Conservation (phyloP, 352 stramenopile species). For the Globisporangium ultimum region DNA sequence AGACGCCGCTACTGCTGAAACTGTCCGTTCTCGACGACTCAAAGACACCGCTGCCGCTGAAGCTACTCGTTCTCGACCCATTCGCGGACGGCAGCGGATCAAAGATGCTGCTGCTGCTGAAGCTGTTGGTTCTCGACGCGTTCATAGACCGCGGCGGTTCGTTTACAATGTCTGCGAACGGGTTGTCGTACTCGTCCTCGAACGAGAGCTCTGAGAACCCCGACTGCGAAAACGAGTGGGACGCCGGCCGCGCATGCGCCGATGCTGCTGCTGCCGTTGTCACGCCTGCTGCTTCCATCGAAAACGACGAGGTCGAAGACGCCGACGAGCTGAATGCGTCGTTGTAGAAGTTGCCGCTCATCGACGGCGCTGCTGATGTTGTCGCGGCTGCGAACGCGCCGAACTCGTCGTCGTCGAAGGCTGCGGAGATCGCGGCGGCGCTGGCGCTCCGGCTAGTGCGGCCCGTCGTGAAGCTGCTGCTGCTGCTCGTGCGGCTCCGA, state of each 20-base stretch:
- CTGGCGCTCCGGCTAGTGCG: not conserved
- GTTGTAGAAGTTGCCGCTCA: slow-evolving; percentile 27
- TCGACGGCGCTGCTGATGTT: slow-evolving; percentile 11
- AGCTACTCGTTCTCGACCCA: slow-evolving; percentile 10
- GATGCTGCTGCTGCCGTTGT: too few relatives aligned
- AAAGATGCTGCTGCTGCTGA: slow-evolving; percentile 4
- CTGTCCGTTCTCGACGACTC: too few relatives aligned
- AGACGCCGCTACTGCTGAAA: not conserved
- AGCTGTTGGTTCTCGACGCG: slow-evolving; percentile 10
- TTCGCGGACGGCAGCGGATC: slow-evolving; percentile 1
- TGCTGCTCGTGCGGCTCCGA: not conserved
- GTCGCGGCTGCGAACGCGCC: slow-evolving; percentile 37
- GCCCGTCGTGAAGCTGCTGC: not conserved
- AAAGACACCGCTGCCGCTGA: slow-evolving; percentile 1
- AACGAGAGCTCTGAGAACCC: slow-evolving; percentile 10
- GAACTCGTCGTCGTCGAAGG: slow-evolving; percentile 27
- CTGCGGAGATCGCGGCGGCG: not conserved
- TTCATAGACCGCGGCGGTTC: slow-evolving; percentile 3
- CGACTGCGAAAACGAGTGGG: slow-evolving; percentile 2
- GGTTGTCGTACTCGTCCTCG: slow-evolving; percentile 21
- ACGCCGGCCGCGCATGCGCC: too few relatives aligned
- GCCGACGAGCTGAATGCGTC: slow-evolving; percentile 31
- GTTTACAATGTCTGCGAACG: slow-evolving; percentile 19
- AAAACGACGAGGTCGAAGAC: slow-evolving; percentile 15
- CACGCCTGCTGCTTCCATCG: not conserved